Base-by-base conservation (phyloP, 768 basidiomycete genomes). In the Russula lepida region DNA sequence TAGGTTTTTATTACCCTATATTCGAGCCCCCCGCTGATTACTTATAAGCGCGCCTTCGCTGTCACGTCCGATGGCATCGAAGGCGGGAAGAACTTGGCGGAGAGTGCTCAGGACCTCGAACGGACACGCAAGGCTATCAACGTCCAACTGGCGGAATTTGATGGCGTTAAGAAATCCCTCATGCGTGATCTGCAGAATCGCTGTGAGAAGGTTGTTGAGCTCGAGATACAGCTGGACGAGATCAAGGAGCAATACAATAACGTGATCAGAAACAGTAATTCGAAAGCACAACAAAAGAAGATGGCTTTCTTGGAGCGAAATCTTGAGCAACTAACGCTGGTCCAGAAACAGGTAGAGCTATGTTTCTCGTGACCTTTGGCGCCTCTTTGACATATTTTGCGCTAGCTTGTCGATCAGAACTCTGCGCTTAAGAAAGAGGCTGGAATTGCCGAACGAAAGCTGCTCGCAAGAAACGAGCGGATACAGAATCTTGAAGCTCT, bases 171-270 rank as follows among this genome's bases (percentile, higher is more conserved):
- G 82, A 95, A 97, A 78, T 95, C 91, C 51, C 83, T 99, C 64
- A 97, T 99, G 91, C 88, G 93, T 39, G 97, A 99, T 78, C 76
- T 99, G 68, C 95, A 98, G 77, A 98, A 99, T 74, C 94, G 97
- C 30, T 99, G 97, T 73, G 97, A 99, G 80, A 98, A 98, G 86
- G 97, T 99, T 44, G 95, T 99, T 55, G 97, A 98, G 75, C 85
- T 99, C 30, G 97, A 99, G 74, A 98, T 99, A 66, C 95, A 98
- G 72, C 78, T 99, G 35, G 97, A 98, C 69, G 97, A 99, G 72
- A 93, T 97, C 73, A 92, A 91, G 73, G 97, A 99, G 74, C 95
- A 98, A 71, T 99, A 99, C 75, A 95, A 94, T 77, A 95, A 95
- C 71, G 92, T 98, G 61, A 94, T 97, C 69, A 88, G 92, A 64